Evolutionary conservation across 495 filamentous ascomycete species (phyloP), one percentile per base, ranked within the genome.

Genomic region (Arthonia radiata): DNA sequence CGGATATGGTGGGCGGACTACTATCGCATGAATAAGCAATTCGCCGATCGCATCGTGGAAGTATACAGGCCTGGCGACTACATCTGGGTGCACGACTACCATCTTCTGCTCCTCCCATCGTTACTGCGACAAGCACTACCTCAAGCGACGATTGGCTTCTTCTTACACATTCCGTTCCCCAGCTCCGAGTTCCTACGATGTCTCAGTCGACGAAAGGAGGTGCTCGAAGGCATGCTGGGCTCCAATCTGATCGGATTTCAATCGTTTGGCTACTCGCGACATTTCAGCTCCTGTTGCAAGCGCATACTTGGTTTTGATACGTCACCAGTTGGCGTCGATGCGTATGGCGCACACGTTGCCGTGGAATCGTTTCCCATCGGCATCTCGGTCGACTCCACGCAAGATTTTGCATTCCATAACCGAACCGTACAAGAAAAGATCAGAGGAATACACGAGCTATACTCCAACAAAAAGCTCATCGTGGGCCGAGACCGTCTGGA

Each of bases 171-270:
- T 11, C 82, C 82, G 1, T 91, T 91, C 47, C 82, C 82, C 17
- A 89, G 79, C 49, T 83, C 76, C 52, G 82, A 93, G 42, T 91
- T 83, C 44, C 63, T 89, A 32, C 63, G 78, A 5, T 89, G 81
- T 41, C 57, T 90, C 22, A 72, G 76, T 7, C 66, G 75, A 35
- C 55, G 82, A 30, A 91, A 89, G 46, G 77, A 89, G 40, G 57
- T 93, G 1, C 54, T 93, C 6, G 74, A 79, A 34, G 82, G 82
- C 15, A 67, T 90, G 27, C 57, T 93, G 13, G 78, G 80, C 8
- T 65, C 82, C 21, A 91, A 90, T 42, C 68, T 91, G 58, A 58
- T 93, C 32, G 79, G 75, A 1, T 91, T 93, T 53, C 82, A 93
- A 47, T 81, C 79, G 3, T 79, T 73, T 48, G 81, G 79, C 39